Conservation (phyloP, 306 rosid genomes). For the Begonia loranthoides region DNA sequence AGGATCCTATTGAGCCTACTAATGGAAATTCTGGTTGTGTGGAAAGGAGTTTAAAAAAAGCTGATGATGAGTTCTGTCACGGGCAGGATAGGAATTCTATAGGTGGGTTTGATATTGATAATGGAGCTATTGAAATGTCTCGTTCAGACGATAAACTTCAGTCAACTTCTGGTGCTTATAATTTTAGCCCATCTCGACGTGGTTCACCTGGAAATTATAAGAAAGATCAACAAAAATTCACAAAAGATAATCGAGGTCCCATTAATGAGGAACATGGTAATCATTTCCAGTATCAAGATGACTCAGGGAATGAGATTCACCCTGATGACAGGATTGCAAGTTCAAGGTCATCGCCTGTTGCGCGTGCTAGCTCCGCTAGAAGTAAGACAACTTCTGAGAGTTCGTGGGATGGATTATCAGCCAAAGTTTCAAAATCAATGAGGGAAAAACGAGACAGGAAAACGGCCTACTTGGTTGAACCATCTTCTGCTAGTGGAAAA, state of each 20-base stretch:
- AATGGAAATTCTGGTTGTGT: constrained; percentile 47
- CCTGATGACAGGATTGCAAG: constrained; percentile 50
- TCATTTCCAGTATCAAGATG: constrained; percentile 58
- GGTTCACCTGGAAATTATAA: constrained; percentile 32
- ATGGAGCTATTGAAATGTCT: constrained; percentile 62
- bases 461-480: constrained; percentile 18
- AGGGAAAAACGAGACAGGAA: constrained; percentile 65
- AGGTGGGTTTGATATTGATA: constrained; percentile 51
- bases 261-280: constrained; percentile 38
- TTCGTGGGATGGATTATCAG: constrained; percentile 84
- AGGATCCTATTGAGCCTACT: constrained; percentile 38
- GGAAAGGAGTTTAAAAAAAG: constrained; percentile 40
- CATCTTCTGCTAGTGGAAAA: constrained; percentile 39
- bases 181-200: constrained; percentile 28
- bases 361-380: constrained; percentile 36
- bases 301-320: constrained; percentile 44
- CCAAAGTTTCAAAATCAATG: constrained; percentile 56
- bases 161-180: constrained; percentile 65
- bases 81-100: constrained; percentile 69
- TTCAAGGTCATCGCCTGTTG: constrained; percentile 32
- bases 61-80: constrained; percentile 74
- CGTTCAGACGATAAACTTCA: constrained; percentile 59
- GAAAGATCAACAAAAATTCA: constrained; percentile 37
- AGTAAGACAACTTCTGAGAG: constrained; percentile 73
- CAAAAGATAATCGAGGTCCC: constrained; percentile 41